Conservation (phyloP, 225 moss, liverwort and hornwort genomes). For the Neckera pumila region DNA sequence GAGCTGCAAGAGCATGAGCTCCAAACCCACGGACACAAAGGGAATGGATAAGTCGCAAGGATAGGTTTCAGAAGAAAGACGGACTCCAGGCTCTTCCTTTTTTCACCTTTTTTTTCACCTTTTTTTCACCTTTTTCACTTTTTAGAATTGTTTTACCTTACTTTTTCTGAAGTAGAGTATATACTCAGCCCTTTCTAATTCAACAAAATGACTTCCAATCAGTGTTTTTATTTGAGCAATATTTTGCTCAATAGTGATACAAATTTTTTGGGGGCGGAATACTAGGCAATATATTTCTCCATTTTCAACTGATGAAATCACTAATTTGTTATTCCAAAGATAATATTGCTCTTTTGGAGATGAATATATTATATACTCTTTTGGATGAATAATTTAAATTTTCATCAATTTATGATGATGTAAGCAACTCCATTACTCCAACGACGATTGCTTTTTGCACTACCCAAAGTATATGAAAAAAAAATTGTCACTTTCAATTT, state of each 20-base stretch:
- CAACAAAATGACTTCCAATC: not conserved
- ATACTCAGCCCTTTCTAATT: not conserved
- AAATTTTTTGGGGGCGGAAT: not conserved
- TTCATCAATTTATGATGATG: not conserved
- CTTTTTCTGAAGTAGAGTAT: not conserved
- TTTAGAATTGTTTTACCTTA: not conserved
- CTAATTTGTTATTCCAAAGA: accelerated
- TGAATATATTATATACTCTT: too few species aligned
- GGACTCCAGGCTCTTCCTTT: not conserved
- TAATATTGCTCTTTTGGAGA: not conserved
- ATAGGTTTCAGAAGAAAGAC: not conserved
- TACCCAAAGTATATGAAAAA: accelerated
- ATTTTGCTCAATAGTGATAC: accelerated
- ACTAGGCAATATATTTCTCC: accelerated
- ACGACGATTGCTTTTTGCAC: accelerated
- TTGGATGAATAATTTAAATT: not conserved
- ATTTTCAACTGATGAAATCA: accelerated
- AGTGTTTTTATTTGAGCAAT: not conserved
- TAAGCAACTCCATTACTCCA: accelerated
- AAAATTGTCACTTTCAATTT: accelerated
- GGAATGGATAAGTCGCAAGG: conserved; percentile 19
- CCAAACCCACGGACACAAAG: not conserved
- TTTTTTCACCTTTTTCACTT: not conserved
- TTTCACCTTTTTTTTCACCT: not conserved
- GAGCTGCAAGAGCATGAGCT: not conserved